These are phyloP conservation scores for maize (Zea mays) DNA, from an alignment of 176 grass and related monocot genomes.

Conservation along the genomic window DNA sequence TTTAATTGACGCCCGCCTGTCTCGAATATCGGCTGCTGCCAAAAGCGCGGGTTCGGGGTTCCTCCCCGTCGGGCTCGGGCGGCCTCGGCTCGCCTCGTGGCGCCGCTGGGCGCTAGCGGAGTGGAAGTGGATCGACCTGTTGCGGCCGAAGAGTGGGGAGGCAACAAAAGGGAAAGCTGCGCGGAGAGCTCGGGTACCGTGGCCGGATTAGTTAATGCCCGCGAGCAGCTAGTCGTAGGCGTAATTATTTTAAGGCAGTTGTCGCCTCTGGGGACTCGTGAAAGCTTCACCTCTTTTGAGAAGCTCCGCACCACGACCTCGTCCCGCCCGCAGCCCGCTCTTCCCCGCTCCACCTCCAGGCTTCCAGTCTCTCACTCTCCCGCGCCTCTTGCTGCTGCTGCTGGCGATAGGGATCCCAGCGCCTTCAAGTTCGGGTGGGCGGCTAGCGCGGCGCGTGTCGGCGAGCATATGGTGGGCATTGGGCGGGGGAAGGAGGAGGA, in stretches of 20 bases:
- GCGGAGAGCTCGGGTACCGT: slow-evolving; percentile 15
- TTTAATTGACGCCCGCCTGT: slow-evolving; percentile 23
- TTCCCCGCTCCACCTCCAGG: neutral
- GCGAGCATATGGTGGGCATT: slow-evolving; percentile 28
- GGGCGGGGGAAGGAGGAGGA: slow-evolving; percentile 24
- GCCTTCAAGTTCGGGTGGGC: neutral
- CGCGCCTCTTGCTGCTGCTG: neutral
- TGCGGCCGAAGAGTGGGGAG: neutral
- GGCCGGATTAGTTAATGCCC: slow-evolving; percentile 9
- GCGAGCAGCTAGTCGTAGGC: slow-evolving; percentile 16
- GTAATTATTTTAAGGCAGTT: slow-evolving; percentile 54
- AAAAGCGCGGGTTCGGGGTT: slow-evolving; percentile 8
- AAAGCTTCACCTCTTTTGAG: slow-evolving; percentile 81
- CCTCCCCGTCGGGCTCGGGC: neutral
- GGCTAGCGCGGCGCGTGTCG: neutral
- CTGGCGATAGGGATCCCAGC: too few relatives aligned
- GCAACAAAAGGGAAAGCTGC: slow-evolving; percentile 9
- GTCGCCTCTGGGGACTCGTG: slow-evolving; percentile 52
- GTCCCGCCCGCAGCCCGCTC: neutral
- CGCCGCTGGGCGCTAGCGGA: too few relatives aligned
- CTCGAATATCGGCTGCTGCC: neutral
- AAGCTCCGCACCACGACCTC: slow-evolving; percentile 53
- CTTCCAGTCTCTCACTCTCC: neutral
- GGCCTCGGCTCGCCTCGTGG: too few relatives aligned
- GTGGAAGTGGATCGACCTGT: slow-evolving; percentile 3